These are phyloP conservation scores for Oryza glaberrima DNA, from an alignment of 176 grass and related monocot species.

Conservation along the genomic window DNA sequence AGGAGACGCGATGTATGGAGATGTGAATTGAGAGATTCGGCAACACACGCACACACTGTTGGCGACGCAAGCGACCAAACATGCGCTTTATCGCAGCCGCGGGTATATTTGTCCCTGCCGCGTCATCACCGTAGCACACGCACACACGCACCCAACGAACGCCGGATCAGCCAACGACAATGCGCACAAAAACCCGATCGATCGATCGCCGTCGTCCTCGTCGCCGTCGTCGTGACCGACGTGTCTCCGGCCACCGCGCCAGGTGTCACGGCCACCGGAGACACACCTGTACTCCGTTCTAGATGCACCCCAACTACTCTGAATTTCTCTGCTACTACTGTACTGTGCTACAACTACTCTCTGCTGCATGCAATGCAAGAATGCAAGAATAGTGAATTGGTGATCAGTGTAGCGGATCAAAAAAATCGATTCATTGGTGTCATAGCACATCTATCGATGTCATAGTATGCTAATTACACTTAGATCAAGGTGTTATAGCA, in stretches of 20 bases:
- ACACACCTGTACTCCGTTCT: not conserved
- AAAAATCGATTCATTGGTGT: no score
- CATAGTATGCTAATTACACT: no score
- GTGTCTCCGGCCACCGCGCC: not conserved
- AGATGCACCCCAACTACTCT: not conserved
- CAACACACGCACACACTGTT: not conserved
- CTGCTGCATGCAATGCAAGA: not conserved
- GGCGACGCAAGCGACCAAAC: conserved; percentile 51
- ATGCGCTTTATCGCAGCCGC: conserved; percentile 38
- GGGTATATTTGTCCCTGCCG: not conserved
- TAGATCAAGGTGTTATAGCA: no score
- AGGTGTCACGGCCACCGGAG: not conserved
- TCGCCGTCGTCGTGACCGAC: not conserved
- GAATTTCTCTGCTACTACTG: not conserved
- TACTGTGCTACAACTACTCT: not conserved
- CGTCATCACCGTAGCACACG: not conserved
- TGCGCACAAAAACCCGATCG: not conserved
- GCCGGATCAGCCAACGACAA: not conserved
- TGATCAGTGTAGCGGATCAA: not conserved
- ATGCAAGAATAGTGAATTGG: not conserved
- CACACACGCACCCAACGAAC: not conserved
- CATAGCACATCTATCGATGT: no score
- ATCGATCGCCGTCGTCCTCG: not conserved
- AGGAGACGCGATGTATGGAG: not conserved
- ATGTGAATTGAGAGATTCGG: not conserved